Evolutionary conservation across 106 monocot genomes (phyloP).

Genomic region (Ottelia alismoides): DNA sequence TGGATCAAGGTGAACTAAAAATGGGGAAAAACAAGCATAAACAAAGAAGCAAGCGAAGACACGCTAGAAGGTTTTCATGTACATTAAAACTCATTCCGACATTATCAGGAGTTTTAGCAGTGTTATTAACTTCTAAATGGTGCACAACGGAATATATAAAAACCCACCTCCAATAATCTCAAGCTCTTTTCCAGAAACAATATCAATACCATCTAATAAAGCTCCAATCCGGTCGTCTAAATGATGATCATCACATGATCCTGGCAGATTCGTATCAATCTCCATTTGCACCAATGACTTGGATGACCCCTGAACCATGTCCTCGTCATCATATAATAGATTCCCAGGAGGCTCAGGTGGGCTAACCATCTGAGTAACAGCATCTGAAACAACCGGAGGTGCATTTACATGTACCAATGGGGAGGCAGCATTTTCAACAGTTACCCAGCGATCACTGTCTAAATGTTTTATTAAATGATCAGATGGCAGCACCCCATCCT

Average conservation of each 20-base stretch:
- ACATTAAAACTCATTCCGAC: too few species aligned
- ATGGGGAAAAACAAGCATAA: neutral
- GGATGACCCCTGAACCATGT: conserved; percentile 21
- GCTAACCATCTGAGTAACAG: conserved; percentile 49
- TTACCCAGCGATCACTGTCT: conserved; percentile 80
- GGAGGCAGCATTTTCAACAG: conserved; percentile 95
- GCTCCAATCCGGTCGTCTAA: conserved; percentile 78
- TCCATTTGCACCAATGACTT: conserved; percentile 7
- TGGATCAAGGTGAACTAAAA: conserved; percentile 3
- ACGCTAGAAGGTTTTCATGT: too few species aligned
- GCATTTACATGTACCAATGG: conserved; percentile 45
- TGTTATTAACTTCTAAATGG: too few species aligned
- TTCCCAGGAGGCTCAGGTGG: conserved; percentile 77
- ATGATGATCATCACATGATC: conserved; percentile 20
- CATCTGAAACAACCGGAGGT: conserved; percentile 60
- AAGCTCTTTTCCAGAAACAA: conserved; percentile 67
- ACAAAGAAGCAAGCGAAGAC: too few species aligned
- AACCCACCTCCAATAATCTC: conserved; percentile 74
- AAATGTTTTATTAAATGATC: conserved; percentile 98
- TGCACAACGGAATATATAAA: conserved; percentile 2
- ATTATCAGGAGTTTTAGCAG: too few species aligned
- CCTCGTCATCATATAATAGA: conserved; percentile 41
- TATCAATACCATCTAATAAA: conserved; percentile 53
- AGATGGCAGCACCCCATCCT: conserved; percentile 65
- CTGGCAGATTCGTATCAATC: conserved; percentile 10